A percentile compares a stretch with the other conserved stretches of the same genome.
These are phyloP conservation scores for Graphiopsis chlorocephala DNA, from an alignment of 2,329 filamentous ascomycete genomes.

Conservation along the genomic window DNA sequence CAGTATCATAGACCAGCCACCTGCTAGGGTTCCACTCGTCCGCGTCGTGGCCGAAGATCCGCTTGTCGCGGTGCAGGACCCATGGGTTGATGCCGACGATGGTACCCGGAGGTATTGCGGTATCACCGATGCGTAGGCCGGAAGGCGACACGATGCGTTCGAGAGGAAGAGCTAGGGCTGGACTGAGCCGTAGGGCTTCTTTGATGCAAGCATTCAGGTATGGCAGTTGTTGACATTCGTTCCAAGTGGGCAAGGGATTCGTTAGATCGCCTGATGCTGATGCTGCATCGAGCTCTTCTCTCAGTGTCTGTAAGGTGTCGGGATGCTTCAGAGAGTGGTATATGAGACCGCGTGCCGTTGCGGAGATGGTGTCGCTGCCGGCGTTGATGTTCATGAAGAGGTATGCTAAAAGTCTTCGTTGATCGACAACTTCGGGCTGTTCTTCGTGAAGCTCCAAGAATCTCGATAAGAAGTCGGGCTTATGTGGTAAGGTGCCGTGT, in stretches of 20 bases:
- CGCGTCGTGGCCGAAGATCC: slow-evolving; percentile 38
- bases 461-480: slow-evolving; percentile 29
- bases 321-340: slow-evolving; percentile 18
- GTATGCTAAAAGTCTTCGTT: not conserved
- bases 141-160: slow-evolving; percentile 10
- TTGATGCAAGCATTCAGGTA: slow-evolving; percentile 42
- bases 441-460: slow-evolving; percentile 28
- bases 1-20: slow-evolving; percentile 16
- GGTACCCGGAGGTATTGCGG: slow-evolving; percentile 36
- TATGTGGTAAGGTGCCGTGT: slow-evolving; percentile 21
- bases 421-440: not conserved
- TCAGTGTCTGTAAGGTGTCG: not conserved
- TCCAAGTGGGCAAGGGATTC: not conserved
- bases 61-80: slow-evolving; percentile 40
- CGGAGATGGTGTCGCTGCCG: slow-evolving; percentile 21
- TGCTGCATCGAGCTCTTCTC: not conserved
- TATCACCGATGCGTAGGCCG: slow-evolving; percentile 17
- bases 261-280: not conserved
- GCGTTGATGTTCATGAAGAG: slow-evolving; percentile 26
- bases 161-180: slow-evolving; percentile 14
- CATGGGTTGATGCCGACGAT: slow-evolving; percentile 36
- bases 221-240: slow-evolving; percentile 20
- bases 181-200: slow-evolving; percentile 21
- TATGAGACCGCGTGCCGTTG: slow-evolving; percentile 18
- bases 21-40: slow-evolving; percentile 25